Evolutionary conservation across 768 basidiomycete genomes (phyloP), one percentile per base, ranked within the genome.

Genomic region (Mycena venus): DNA sequence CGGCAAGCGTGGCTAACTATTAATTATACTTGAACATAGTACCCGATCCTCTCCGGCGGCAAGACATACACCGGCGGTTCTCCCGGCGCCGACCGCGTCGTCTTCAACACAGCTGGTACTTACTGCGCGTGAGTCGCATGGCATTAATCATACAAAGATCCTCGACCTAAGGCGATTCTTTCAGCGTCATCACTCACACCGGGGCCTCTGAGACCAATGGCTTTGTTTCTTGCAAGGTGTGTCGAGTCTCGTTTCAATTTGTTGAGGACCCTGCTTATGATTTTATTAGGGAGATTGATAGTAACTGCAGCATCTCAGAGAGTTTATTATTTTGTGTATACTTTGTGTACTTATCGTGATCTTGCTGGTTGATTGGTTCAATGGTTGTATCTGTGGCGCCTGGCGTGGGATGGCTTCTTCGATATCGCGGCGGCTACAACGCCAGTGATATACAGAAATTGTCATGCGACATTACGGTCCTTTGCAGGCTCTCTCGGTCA

Each of bases 41-140:
- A 68, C 58, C 79, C 79, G 17, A 79, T 79, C 31, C 63, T 79
- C 44, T 6, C 73, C n/a, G 59, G 70, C n/a, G 73, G 78, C 32
- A 32, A 27, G 27, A 67, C 78, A 14, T 78, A 79, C 74, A 67
- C 44, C 36, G 79, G 79, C 17, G 79, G 78, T 29, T 78, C 78
- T 10, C 79, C 79, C 36, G 79, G 79, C 25, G 79, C 79, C 25
- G 79, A 80, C 63, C 79, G 79, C 34, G 74, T 80, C 36, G 58
- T 80, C 19, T 80, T 80, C 75, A 77, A 77, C 61, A 72, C 72
- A 7, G 75, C 65, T 11, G 79, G 79, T 12, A 80, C 76, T n/a
- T 80, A 80, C 68, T 80, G 79, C 79, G 79, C 79, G 79, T 80
- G 38, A 29, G 79, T 75, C 25, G 19, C 23, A 23, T 8, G 27